Conservation (phyloP, 1,139 yeast species). For the Groenewaldozyma auringiensis region DNA sequence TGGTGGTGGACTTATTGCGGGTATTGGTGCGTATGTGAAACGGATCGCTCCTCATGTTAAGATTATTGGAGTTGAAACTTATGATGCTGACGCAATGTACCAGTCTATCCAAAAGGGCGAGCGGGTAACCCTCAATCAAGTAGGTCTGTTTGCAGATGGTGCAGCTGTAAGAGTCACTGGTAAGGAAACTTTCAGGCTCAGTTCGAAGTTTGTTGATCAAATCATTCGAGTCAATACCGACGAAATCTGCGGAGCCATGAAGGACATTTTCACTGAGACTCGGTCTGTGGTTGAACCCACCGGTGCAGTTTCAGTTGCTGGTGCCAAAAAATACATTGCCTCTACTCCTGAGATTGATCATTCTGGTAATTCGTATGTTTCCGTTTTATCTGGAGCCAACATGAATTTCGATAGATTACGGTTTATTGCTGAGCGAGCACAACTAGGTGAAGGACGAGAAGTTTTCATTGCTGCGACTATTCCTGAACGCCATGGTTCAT, state of each 20-base stretch:
- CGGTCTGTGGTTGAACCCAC: conserved; percentile 93
- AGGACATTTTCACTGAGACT: conserved; percentile 93
- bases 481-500: conserved; percentile 90
- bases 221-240: conserved; percentile 83
- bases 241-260: conserved; percentile 95
- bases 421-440: conserved; percentile 97
- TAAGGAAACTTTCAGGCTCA: conserved; percentile 80
- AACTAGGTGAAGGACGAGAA: conserved; percentile 94
- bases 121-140: conserved; percentile 52
- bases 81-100: conserved; percentile 85
- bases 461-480: conserved; percentile 84
- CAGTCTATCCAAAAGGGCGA: conserved; percentile 56
- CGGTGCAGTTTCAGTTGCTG: conserved; percentile 95
- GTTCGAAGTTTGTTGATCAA: conserved; percentile 76
- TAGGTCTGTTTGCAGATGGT: conserved; percentile 99
- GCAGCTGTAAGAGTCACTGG: conserved; percentile 94
- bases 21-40: conserved; percentile 81
- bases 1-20: conserved; percentile 95
- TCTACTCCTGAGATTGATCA: conserved; percentile 51
- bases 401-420: conserved; percentile 95
- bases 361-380: conserved; percentile 54
- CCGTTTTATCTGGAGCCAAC: conserved; percentile 90
- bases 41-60: conserved; percentile 97
- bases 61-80: conserved; percentile 91
- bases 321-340: conserved; percentile 70